Evolutionary conservation across 2,329 filamentous ascomycete species (phyloP).

Genomic region (Setomelanomma holmii): DNA sequence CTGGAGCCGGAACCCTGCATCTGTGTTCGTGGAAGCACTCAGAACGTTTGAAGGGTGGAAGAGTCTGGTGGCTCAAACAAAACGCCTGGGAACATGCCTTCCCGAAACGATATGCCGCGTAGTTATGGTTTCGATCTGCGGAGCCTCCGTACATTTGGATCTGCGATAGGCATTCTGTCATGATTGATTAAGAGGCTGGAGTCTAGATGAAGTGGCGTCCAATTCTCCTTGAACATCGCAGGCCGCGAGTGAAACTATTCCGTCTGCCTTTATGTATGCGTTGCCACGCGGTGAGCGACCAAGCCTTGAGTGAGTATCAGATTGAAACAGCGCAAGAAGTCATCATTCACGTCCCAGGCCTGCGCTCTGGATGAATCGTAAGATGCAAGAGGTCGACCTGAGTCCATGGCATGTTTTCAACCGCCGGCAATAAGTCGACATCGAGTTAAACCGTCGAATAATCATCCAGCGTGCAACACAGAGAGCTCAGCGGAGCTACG

Average conservation of each 20-base stretch:
- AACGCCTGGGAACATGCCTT: slow-evolving; percentile 6
- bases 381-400: neutral
- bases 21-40: neutral
- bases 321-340: neutral
- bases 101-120: neutral
- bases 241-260: too few relatives aligned
- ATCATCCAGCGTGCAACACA: neutral
- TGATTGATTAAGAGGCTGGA: neutral
- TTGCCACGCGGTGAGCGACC: too few relatives aligned
- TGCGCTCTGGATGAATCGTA: too few relatives aligned
- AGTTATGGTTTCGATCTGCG: neutral
- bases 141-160: neutral
- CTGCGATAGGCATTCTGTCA: neutral
- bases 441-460: neutral
- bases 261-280: too few relatives aligned
- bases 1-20: neutral
- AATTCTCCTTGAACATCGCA: too few relatives aligned
- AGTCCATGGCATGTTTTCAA: neutral
- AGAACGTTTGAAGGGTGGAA: slow-evolving; percentile 7
- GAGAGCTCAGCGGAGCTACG: neutral
- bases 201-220: neutral
- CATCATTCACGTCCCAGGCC: too few relatives aligned
- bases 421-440: neutral
- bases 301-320: neutral
- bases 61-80: slow-evolving; percentile 10